Conservation (phyloP, 345 rosid species). For the Zanthoxylum bungeanum region DNA sequence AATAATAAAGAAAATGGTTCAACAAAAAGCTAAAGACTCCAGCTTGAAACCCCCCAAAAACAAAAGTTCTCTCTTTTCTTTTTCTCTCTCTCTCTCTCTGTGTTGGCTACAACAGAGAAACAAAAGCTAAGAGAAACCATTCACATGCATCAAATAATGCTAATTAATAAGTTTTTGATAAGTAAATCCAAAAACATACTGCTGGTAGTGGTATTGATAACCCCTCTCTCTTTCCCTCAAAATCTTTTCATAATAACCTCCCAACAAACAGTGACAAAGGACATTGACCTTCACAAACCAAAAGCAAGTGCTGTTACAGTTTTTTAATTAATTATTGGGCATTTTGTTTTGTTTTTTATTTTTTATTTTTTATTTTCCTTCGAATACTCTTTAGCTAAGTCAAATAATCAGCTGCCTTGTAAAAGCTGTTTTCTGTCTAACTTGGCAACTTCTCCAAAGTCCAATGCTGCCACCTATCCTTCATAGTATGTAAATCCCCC, state of each 20-base stretch:
- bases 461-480: too few relatives aligned
- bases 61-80: not conserved
- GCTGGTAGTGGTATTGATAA: too few relatives aligned
- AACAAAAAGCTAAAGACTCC: conserved; percentile 7
- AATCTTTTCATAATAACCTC: conserved; percentile 19
- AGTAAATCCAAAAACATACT: conserved; percentile 33
- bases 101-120: conserved; percentile 26
- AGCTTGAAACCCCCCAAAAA: conserved; percentile 5
- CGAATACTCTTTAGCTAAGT: conserved; percentile 21
- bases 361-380: too few relatives aligned
- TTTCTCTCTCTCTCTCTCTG: conserved; percentile 13
- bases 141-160: conserved; percentile 32
- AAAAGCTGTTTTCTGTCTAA: conserved; percentile 51
- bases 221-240: conserved; percentile 28
- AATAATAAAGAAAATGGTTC: conserved; percentile 23
- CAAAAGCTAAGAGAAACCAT: conserved; percentile 39
- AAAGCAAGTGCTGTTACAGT: conserved; percentile 9
- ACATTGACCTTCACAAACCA: conserved; percentile 59
- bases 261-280: conserved; percentile 41
- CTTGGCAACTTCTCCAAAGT: too few relatives aligned
- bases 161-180: conserved; percentile 17
- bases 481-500: too few relatives aligned
- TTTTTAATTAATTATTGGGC: conserved; percentile 3
- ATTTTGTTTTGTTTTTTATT: not conserved
- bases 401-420: conserved; percentile 41